A percentile compares a stretch with the other conserved stretches of the same genome.
Conservation (phyloP, 83 land plant genomes). For the Isoetes engelmannii region DNA sequence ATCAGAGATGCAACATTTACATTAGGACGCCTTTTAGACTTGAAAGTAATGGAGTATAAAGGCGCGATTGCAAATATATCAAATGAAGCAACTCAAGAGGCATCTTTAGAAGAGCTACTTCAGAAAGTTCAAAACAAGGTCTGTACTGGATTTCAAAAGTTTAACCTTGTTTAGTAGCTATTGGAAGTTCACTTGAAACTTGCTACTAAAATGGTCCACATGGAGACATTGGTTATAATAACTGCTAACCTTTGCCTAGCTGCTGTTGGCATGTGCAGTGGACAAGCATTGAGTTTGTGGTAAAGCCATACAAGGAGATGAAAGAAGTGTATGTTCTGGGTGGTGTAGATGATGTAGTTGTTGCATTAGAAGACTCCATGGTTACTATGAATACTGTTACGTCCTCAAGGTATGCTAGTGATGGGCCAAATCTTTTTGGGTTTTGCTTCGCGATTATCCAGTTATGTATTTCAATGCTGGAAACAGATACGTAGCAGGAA, state of each 20-base stretch:
- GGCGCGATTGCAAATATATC: conserved; percentile 23
- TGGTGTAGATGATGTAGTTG: conserved; percentile 36
- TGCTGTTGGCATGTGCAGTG: conserved; percentile 12
- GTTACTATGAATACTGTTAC: conserved; percentile 35
- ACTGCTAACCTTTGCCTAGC: no score
- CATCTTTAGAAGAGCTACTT: conserved; percentile 34
- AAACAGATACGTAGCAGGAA: conserved; percentile 30
- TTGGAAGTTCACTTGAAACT: neutral
- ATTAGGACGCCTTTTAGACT: conserved; percentile 26
- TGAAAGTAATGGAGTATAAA: conserved; percentile 36
- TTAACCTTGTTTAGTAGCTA: neutral
- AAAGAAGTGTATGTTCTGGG: conserved; percentile 37
- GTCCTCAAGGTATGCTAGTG: conserved; percentile 26
- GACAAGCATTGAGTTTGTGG: conserved; percentile 29
- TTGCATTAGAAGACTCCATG: conserved; percentile 36
- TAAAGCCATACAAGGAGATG: conserved; percentile 28
- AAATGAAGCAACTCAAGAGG: conserved; percentile 42
- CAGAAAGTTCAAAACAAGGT: conserved; percentile 31
- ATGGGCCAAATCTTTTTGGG: neutral
- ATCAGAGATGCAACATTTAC: conserved; percentile 37
- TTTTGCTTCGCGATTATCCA: neutral
- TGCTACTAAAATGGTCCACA: neutral
- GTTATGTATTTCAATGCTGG: neutral
- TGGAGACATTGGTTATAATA: no score
- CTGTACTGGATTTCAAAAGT: neutral